Conservation (phyloP, 345 rosid species). For the Alliaria petiolata region DNA sequence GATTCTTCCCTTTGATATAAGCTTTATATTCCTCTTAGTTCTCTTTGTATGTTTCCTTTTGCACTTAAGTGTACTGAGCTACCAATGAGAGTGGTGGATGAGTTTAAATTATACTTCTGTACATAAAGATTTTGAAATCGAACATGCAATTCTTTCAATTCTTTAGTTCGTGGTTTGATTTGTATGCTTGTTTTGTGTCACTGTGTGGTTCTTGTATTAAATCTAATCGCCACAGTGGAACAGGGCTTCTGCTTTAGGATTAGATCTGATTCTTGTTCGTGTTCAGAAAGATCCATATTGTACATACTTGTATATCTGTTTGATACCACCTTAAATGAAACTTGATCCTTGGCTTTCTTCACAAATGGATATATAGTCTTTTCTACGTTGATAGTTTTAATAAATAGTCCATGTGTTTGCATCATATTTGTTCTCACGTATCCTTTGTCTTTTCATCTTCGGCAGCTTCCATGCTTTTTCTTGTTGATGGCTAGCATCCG, state of each 20-base stretch:
- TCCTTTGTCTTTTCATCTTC: background rate
- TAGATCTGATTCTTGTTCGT: background rate
- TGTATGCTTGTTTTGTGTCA: too few relatives aligned
- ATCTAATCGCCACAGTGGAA: too few relatives aligned
- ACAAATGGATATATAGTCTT: background rate
- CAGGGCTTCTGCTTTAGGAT: background rate
- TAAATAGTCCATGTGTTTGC: background rate
- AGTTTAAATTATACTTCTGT: background rate
- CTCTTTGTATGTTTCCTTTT: background rate
- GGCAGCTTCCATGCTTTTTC: slow-evolving; percentile 82
- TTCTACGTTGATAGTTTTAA: background rate
- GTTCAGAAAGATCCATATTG: background rate
- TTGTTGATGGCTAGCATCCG: slow-evolving; percentile 75
- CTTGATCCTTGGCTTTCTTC: background rate
- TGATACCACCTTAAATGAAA: background rate
- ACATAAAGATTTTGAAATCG: background rate
- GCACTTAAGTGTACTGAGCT: background rate
- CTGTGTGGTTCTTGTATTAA: too few relatives aligned
- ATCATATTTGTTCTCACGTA: slow-evolving; percentile 3
- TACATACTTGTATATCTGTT: background rate
- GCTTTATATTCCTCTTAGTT: background rate
- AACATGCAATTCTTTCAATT: too few relatives aligned
- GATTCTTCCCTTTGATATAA: background rate
- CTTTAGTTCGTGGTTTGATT: too few relatives aligned
- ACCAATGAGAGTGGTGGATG: background rate